Evolutionary conservation across 2,329 filamentous ascomycete species (phyloP).

Genomic region (Trichoderma afroharzianum): DNA sequence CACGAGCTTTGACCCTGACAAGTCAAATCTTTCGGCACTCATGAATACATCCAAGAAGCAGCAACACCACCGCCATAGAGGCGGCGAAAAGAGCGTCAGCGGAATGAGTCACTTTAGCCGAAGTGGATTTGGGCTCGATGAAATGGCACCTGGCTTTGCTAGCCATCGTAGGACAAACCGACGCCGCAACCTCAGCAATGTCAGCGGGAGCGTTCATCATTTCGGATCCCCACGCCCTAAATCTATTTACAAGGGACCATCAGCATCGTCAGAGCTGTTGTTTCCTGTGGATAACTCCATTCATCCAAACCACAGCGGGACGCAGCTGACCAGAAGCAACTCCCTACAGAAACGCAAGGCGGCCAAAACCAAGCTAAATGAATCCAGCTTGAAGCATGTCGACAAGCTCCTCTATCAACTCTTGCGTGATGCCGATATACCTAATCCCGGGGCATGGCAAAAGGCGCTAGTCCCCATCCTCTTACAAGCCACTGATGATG

Average conservation of each 20-base stretch:
- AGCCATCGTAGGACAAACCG: constrained; percentile 60
- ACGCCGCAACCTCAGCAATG: constrained; percentile 78
- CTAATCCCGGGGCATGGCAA: constrained; percentile 77
- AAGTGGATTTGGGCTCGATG: constrained; percentile 59
- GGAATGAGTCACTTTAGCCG: constrained; percentile 67
- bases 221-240: constrained; percentile 68
- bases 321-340: constrained; percentile 68
- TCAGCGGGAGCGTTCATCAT: constrained; percentile 66
- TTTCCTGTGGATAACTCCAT: constrained; percentile 44
- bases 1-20: constrained; percentile 70
- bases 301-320: constrained; percentile 40
- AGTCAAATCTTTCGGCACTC: constrained; percentile 66
- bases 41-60: constrained; percentile 72
- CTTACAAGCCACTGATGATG: constrained; percentile 86
- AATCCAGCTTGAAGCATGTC: constrained; percentile 83
- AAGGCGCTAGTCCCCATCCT: constrained; percentile 87
- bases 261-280: constrained; percentile 50
- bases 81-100: constrained; percentile 70
- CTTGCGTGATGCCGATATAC: constrained; percentile 70
- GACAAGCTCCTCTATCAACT: constrained; percentile 80
- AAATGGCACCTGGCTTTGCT: constrained; percentile 53
- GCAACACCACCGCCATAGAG: constrained; percentile 58
- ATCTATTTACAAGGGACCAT: constrained; percentile 53
- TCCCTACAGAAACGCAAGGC: constrained; percentile 73
- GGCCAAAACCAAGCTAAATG: constrained; percentile 79